Base-by-base conservation (phyloP, 2,329 filamentous ascomycete genomes). In the Aureobasidium zeae region DNA sequence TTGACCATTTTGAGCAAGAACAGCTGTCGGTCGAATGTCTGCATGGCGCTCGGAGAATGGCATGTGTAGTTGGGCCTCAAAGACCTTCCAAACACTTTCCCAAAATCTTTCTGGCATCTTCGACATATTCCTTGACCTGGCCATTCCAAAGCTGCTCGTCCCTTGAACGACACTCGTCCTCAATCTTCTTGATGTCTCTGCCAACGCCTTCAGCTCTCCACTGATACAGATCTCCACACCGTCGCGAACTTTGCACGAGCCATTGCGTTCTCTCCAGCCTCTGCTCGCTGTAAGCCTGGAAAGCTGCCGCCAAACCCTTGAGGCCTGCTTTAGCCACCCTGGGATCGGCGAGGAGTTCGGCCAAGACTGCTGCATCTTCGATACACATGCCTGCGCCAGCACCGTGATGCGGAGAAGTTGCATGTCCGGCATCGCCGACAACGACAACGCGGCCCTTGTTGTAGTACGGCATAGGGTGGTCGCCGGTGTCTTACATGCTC, bases 221-320 rank as follows among this genome's bases (percentile, higher is more conserved):
- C 35, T 68, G 57, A 30, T 67, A 68, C 13, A 67, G 51, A n/a
- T 64, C 58, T 2, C 63, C 61, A 1, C 59, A 59, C 12, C 58
- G 56, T 11, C 63, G 55, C 25, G 64, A 68, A 29, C 61, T 62
- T 24, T 55, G 46, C 6, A 72, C 63, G 0, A 72, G 57, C 59
- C 62, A 67, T 51, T 70, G 67, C 1, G 64, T 66, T 4, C 69
- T 57, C 26, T 61, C 61, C 11, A 61, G 58, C 3, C 70, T 53
- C 2, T 62, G 53, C 0, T 56, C 51, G 26, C 61, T 62, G 47
- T 66, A 72, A 2, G 57, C 55, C 20, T 49, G 28, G 16, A 73
- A 59, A 4, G 64, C 68, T 0, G 53, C 56, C 57, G 59, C 50
- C 10, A 58, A 33, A 15, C 55, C 51, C 10, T 47, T 38, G 29